Percentiles rank a stretch among this genome's conserved stretches.
These are phyloP conservation scores for Phoma herbarum DNA, from an alignment of 2,329 filamentous ascomycete genomes.

Conservation along the genomic window DNA sequence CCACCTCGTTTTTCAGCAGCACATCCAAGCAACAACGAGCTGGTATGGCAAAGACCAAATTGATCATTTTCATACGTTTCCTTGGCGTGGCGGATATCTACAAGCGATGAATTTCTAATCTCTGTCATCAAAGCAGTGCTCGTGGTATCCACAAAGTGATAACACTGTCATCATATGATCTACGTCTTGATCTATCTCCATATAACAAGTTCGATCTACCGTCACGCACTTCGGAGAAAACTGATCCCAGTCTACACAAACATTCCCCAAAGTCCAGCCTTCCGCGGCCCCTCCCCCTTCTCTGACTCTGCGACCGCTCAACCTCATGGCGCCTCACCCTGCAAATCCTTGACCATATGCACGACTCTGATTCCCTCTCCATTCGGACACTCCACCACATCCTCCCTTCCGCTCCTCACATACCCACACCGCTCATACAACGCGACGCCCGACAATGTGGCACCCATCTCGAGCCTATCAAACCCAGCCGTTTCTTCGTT, in stretches of 20 bases:
- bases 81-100: neutral
- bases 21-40: neutral
- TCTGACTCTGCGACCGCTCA: neutral
- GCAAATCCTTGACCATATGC: slow-evolving; percentile 48
- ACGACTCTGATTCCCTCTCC: slow-evolving; percentile 44
- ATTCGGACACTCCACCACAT: slow-evolving; percentile 46
- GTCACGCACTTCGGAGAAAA: neutral
- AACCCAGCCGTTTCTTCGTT: slow-evolving; percentile 33
- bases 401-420: slow-evolving; percentile 44
- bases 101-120: neutral
- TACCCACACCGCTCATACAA: slow-evolving; percentile 50
- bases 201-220: too few relatives aligned
- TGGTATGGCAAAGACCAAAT: slow-evolving; percentile 1
- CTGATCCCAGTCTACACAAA: neutral
- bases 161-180: neutral
- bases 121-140: neutral
- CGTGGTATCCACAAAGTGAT: neutral
- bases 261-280: neutral
- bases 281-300: neutral
- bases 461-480: slow-evolving; percentile 46
- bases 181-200: neutral
- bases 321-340: slow-evolving; percentile 1
- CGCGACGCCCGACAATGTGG: slow-evolving; percentile 45
- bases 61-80: neutral
- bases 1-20: slow-evolving; percentile 1